Percentiles rank a stretch among this genome's conserved stretches.
These are phyloP conservation scores for Knoxdaviesia proteae DNA, from an alignment of 2,329 filamentous ascomycete species.

Conservation along the genomic window DNA sequence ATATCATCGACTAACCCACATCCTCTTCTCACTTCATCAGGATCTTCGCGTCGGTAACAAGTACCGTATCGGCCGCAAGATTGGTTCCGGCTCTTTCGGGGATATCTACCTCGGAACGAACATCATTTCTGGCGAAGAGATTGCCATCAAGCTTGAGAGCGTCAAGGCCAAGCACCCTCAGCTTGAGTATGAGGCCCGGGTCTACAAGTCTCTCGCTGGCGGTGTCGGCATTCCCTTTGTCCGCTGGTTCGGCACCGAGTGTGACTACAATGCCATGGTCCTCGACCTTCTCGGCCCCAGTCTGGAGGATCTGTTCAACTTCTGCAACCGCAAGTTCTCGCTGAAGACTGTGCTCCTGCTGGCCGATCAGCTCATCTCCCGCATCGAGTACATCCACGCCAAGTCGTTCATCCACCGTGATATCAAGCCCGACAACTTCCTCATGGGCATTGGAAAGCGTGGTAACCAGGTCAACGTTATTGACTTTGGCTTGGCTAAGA, in stretches of 20 bases:
- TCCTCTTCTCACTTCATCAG: slow-evolving; percentile 23
- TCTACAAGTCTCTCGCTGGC: slow-evolving; percentile 76
- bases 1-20: no score
- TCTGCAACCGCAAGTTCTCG: slow-evolving; percentile 99
- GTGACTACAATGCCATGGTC: slow-evolving; percentile 99
- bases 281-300: slow-evolving; percentile 89
- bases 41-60: slow-evolving; percentile 99
- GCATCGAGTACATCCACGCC: slow-evolving; percentile 98
- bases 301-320: slow-evolving; percentile 98
- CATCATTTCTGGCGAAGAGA: slow-evolving; percentile 98
- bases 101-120: slow-evolving; percentile 98
- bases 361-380: slow-evolving; percentile 94
- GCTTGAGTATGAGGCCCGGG: slow-evolving; percentile 93
- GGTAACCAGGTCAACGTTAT: slow-evolving; percentile 99
- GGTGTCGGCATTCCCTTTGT: slow-evolving; percentile 97
- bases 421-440: slow-evolving; percentile 99
- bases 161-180: slow-evolving; percentile 99
- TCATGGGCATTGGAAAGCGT: slow-evolving; percentile 98
- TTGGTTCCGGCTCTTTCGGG: slow-evolving; percentile 91
- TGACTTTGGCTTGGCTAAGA: slow-evolving; percentile 97
- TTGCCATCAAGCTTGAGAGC: slow-evolving; percentile 97
- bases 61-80: slow-evolving; percentile 98
- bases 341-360: slow-evolving; percentile 93
- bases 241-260: slow-evolving; percentile 98
- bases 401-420: slow-evolving; percentile 99